A percentile compares a stretch with the other conserved stretches of the same genome.
Conservation (phyloP, 352 stramenopile genomes). For the Phytophthora brassicae region DNA sequence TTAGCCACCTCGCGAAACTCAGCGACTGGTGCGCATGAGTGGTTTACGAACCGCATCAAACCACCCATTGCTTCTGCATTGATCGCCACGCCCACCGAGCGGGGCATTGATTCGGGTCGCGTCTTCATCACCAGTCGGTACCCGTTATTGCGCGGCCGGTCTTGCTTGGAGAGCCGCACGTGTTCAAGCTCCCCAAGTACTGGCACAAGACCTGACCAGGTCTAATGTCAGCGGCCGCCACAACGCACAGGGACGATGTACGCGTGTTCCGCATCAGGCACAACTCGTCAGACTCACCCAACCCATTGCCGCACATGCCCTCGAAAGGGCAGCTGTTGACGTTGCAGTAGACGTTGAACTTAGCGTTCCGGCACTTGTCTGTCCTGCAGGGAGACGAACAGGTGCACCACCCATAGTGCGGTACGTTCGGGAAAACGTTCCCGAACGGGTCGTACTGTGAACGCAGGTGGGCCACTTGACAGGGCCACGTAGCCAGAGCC, state of each 20-base stretch:
- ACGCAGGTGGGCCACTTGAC: neutral
- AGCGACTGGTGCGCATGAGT: neutral
- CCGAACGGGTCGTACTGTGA: neutral
- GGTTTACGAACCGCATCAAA: neutral
- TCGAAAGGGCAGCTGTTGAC: conserved; percentile 3
- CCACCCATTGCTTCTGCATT: neutral
- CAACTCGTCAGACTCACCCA: neutral
- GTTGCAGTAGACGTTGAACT: conserved; percentile 6
- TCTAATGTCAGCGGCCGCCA: neutral
- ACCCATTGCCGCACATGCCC: neutral
- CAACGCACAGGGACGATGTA: neutral
- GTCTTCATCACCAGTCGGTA: conserved; percentile 1
- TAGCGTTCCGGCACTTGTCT: neutral
- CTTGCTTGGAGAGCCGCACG: neutral
- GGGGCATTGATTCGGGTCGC: too few relatives aligned
- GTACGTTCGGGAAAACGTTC: neutral
- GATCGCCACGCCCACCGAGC: neutral
- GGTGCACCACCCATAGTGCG: neutral
- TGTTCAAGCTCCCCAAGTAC: conserved; percentile 5
- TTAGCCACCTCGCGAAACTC: neutral
- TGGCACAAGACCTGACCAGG: too few relatives aligned
- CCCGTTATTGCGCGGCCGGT: neutral
- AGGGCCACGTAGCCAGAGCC: neutral
- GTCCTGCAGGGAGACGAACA: neutral
- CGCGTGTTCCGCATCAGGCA: too few relatives aligned